Conservation (phyloP, 2,329 filamentous ascomycete genomes). For the Colletotrichum sansevieriae region DNA sequence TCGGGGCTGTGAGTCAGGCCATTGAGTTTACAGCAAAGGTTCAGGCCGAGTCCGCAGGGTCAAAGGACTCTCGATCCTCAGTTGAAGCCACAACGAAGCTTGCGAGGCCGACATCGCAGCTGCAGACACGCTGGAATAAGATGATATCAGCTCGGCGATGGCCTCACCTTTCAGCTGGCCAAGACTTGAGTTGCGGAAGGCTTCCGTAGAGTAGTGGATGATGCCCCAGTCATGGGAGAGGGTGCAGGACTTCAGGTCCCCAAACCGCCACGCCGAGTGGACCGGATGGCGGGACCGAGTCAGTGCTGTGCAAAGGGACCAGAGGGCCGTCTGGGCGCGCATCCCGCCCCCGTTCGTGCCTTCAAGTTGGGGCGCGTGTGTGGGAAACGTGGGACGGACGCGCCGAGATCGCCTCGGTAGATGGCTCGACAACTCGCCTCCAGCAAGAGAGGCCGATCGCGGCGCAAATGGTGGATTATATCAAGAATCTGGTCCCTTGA, state of each 20-base stretch:
- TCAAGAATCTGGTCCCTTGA: conserved; percentile 26
- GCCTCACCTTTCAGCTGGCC: neutral
- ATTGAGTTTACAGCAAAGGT: neutral
- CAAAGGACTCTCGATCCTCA: no score
- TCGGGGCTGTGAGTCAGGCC: conserved; percentile 2
- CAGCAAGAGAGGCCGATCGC: conserved; percentile 35
- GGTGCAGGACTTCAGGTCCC: conserved; percentile 33
- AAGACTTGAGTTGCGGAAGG: conserved; percentile 19
- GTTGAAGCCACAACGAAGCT: neutral
- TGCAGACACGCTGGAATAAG: neutral
- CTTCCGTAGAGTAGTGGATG: conserved; percentile 26
- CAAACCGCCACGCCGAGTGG: conserved; percentile 38
- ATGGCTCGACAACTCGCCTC: conserved; percentile 35
- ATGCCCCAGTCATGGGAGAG: conserved; percentile 28
- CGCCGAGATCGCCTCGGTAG: conserved; percentile 39
- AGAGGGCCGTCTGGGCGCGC: neutral
- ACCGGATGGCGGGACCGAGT: conserved; percentile 35
- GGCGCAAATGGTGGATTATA: conserved; percentile 38
- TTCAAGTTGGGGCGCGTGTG: neutral
- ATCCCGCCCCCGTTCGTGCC: neutral
- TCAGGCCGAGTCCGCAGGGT: neutral
- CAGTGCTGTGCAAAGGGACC: conserved; percentile 16
- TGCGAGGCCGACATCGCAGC: neutral
- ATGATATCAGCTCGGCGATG: neutral
- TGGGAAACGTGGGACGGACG: conserved; percentile 24